These are phyloP conservation scores for Mycena filopes DNA, from an alignment of 768 basidiomycete genomes.

Conservation along the genomic window DNA sequence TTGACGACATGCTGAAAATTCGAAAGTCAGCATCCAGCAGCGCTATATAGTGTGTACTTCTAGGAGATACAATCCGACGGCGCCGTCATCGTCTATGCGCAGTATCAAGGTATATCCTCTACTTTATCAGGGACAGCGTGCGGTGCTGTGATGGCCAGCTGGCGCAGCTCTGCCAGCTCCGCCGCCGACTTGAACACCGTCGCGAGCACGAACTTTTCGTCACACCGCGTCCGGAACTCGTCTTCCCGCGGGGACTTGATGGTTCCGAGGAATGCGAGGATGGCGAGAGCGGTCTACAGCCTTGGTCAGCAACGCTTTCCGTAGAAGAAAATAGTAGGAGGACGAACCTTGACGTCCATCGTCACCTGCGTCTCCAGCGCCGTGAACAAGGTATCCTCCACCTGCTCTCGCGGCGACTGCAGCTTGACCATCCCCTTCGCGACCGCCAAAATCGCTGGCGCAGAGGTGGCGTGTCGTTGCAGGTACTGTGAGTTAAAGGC, in stretches of 20 bases:
- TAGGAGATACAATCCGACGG: too few relatives aligned
- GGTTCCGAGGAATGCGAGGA: constrained; percentile 59
- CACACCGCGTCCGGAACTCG: constrained; percentile 70
- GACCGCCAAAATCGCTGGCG: constrained; percentile 66
- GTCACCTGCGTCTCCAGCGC: constrained; percentile 53
- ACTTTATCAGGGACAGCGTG: constrained; percentile 10
- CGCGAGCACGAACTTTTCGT: constrained; percentile 65
- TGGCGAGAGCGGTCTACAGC: constrained; percentile 61
- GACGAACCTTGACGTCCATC: constrained; percentile 60
- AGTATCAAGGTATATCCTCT: constrained; percentile 18
- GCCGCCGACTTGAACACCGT: constrained; percentile 70
- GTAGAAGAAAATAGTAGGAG: constrained; percentile 2
- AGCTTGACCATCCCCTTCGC: constrained; percentile 67
- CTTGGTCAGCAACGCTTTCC: neutral
- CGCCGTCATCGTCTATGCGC: too few relatives aligned
- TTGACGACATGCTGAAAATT: too few relatives aligned
- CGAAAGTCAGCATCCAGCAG: too few relatives aligned
- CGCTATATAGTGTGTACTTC: too few relatives aligned
- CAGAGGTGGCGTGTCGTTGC: constrained; percentile 64
- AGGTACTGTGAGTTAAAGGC: constrained; percentile 82
- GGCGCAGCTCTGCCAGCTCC: constrained; percentile 56
- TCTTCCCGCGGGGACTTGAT: constrained; percentile 64
- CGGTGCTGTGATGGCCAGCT: constrained; percentile 13
- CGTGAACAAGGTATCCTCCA: constrained; percentile 68
- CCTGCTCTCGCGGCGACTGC: constrained; percentile 61